Percentiles rank a stretch among this genome's conserved stretches.
Evolutionary conservation across 305 asterid species (phyloP).

Genomic region (Caryopteris hybrid): DNA sequence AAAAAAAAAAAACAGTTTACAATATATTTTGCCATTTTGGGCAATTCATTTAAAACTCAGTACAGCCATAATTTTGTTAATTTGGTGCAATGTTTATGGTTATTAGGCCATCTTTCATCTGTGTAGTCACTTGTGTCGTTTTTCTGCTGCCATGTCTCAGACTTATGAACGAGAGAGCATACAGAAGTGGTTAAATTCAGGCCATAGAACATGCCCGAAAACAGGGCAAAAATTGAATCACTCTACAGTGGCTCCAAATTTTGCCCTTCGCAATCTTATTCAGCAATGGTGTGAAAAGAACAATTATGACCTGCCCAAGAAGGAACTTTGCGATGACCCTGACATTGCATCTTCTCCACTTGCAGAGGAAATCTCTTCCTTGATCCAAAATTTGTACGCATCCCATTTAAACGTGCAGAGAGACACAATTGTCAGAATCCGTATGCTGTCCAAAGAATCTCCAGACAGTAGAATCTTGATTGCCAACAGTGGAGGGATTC

Average conservation of each 20-base stretch:
- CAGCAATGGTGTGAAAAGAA: slow-evolving; percentile 54
- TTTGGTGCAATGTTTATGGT: neutral
- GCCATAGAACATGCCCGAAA: slow-evolving; percentile 57
- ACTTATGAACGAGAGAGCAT: slow-evolving; percentile 61
- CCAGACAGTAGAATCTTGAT: slow-evolving; percentile 51
- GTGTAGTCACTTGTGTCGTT: neutral
- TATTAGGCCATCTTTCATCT: neutral
- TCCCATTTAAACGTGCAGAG: slow-evolving; percentile 30
- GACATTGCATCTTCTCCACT: slow-evolving; percentile 49
- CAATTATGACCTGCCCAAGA: slow-evolving; percentile 43
- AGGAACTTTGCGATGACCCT: slow-evolving; percentile 34
- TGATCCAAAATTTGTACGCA: slow-evolving; percentile 43
- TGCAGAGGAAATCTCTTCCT: slow-evolving; percentile 42
- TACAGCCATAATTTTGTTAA: too few relatives aligned
- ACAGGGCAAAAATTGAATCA: slow-evolving; percentile 51
- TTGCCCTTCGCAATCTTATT: slow-evolving; percentile 52
- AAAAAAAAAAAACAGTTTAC: too few relatives aligned
- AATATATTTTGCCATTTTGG: too few relatives aligned
- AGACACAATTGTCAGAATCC: slow-evolving; percentile 41
- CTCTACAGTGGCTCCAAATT: slow-evolving; percentile 53
- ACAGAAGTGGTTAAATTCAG: slow-evolving; percentile 53
- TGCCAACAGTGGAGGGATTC: slow-evolving; percentile 56
- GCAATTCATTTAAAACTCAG: too few relatives aligned
- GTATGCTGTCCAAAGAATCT: slow-evolving; percentile 55
- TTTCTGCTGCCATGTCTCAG: slow-evolving; percentile 15